Evolutionary conservation across 1,284 basidiomycete genomes (phyloP).

Genomic region (Vanrija pseudolonga): DNA sequence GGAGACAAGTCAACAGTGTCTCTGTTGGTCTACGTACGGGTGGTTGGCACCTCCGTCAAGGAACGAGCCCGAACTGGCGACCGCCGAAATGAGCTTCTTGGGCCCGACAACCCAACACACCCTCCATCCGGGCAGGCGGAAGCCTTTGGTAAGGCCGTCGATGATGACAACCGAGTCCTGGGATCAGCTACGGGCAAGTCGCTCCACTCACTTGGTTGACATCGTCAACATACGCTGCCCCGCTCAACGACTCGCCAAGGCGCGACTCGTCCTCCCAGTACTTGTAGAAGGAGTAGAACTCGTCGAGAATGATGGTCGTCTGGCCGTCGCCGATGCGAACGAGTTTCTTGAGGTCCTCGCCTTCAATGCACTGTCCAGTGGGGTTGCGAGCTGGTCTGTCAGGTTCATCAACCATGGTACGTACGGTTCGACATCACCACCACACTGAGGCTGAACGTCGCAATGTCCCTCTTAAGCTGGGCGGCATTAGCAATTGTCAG

Average conservation of each 20-base stretch:
- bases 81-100: slow-evolving; percentile 75
- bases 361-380: slow-evolving; percentile 73
- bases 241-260: slow-evolving; percentile 72
- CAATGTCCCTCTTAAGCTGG: slow-evolving; percentile 10
- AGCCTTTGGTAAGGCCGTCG: slow-evolving; percentile 87
- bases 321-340: slow-evolving; percentile 62
- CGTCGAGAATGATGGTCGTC: slow-evolving; percentile 77
- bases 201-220: slow-evolving; percentile 57
- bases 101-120: slow-evolving; percentile 95
- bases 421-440: slow-evolving; percentile 73
- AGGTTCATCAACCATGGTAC: neutral
- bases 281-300: slow-evolving; percentile 67
- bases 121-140: slow-evolving; percentile 78
- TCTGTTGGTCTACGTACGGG: slow-evolving; percentile 53
- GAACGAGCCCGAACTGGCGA: slow-evolving; percentile 86
- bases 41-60: slow-evolving; percentile 85
- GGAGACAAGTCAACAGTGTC: neutral
- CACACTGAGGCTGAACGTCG: slow-evolving; percentile 69
- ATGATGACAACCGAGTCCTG: slow-evolving; percentile 77
- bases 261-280: slow-evolving; percentile 75
- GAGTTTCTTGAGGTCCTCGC: slow-evolving; percentile 73
- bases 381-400: slow-evolving; percentile 46
- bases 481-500: slow-evolving; percentile 58
- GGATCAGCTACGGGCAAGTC: too few relatives aligned
- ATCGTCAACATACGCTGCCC: slow-evolving; percentile 77